Evolutionary conservation across 495 filamentous ascomycete genomes (phyloP).

Genomic region (Sporormia fimetaria): DNA sequence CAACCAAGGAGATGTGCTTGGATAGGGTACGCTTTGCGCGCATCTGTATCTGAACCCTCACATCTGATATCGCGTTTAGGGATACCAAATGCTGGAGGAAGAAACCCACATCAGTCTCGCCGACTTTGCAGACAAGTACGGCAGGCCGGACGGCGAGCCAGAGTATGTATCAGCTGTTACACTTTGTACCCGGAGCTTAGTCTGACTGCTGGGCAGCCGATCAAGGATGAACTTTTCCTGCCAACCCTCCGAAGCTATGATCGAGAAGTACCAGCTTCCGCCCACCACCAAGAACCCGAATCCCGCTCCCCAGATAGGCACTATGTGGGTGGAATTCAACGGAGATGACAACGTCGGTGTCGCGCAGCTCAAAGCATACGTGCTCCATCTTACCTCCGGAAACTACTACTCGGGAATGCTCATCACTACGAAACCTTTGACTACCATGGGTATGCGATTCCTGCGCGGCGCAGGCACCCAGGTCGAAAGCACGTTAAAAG

Average conservation of each 20-base stretch:
- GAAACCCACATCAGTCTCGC: slow-evolving; percentile 74
- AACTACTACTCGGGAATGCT: slow-evolving; percentile 84
- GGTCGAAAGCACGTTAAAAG: slow-evolving; percentile 55
- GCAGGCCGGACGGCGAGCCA: slow-evolving; percentile 54
- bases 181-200: not conserved
- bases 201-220: slow-evolving; percentile 50
- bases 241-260: slow-evolving; percentile 69
- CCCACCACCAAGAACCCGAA: slow-evolving; percentile 52
- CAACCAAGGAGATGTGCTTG: slow-evolving; percentile 31
- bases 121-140: slow-evolving; percentile 58
- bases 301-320: slow-evolving; percentile 55
- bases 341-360: slow-evolving; percentile 67
- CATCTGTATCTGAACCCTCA: not conserved
- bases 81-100: slow-evolving; percentile 81
- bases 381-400: slow-evolving; percentile 60
- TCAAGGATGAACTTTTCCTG: slow-evolving; percentile 74
- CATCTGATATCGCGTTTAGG: slow-evolving; percentile 40
- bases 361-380: slow-evolving; percentile 81
- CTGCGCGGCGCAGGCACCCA: slow-evolving; percentile 73
- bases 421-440: slow-evolving; percentile 69
- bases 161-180: slow-evolving; percentile 42
- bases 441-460: slow-evolving; percentile 66
- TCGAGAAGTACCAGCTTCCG: slow-evolving; percentile 63
- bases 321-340: slow-evolving; percentile 88
- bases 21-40: slow-evolving; percentile 28